Evolutionary conservation across 805 yeast species (phyloP).

Genomic region (Lipomyces anomalus): DNA sequence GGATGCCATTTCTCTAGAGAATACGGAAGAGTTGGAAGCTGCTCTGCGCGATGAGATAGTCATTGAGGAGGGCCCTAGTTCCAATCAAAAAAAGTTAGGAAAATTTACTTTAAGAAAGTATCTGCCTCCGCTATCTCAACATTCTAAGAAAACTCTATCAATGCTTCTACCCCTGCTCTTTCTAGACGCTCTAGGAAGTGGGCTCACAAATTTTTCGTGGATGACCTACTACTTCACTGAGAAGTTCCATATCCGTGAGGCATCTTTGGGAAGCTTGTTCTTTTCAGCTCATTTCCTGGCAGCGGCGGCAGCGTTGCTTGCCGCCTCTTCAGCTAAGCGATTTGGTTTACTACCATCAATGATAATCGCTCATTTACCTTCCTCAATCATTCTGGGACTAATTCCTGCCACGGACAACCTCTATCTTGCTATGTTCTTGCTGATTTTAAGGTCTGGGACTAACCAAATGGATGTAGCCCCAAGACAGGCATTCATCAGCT

Average conservation of each 20-base stretch:
- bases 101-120: background rate
- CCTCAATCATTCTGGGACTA: slow-evolving; percentile 55
- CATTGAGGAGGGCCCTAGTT: slow-evolving; percentile 2
- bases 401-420: slow-evolving; percentile 44
- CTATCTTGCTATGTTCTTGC: slow-evolving; percentile 44
- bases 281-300: slow-evolving; percentile 56
- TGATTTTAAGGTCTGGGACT: slow-evolving; percentile 54
- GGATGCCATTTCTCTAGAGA: slow-evolving; percentile 1
- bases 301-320: slow-evolving; percentile 66
- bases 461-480: slow-evolving; percentile 88
- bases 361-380: slow-evolving; percentile 66
- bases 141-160: slow-evolving; percentile 22
- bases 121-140: slow-evolving; percentile 7
- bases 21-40: slow-evolving; percentile 4
- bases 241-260: slow-evolving; percentile 49
- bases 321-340: slow-evolving; percentile 58
- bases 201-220: slow-evolving; percentile 87
- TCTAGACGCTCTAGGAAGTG: slow-evolving; percentile 80
- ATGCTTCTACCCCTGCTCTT: slow-evolving; percentile 45
- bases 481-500: slow-evolving; percentile 68
- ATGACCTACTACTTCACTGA: slow-evolving; percentile 70
- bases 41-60: slow-evolving; percentile 5
- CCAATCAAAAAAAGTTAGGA: background rate
- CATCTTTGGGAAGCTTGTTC: slow-evolving; percentile 60
- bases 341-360: slow-evolving; percentile 78